These are phyloP conservation scores for Sarocladiaceae sp. DNA, from an alignment of 2,329 filamentous ascomycete genomes.

Conservation along the genomic window DNA sequence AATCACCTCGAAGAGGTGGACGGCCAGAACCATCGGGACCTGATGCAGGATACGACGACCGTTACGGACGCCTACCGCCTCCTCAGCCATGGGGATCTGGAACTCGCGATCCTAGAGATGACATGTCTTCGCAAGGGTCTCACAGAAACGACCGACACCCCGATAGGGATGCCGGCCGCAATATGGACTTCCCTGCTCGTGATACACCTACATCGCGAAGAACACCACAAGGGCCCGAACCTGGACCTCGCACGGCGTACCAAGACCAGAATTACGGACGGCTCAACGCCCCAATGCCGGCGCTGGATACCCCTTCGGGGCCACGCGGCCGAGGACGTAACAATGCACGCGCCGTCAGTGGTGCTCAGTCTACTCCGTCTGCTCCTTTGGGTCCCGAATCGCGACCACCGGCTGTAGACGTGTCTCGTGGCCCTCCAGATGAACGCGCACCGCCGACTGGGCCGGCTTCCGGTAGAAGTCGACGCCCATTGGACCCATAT, in stretches of 20 bases:
- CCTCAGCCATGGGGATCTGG: constrained; percentile 17
- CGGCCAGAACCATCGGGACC: constrained; percentile 21
- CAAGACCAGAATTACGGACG: constrained; percentile 59
- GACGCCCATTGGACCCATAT: constrained; percentile 19
- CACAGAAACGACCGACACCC: constrained; percentile 28
- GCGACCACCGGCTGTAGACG: constrained; percentile 31
- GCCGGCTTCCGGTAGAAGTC: constrained; percentile 42
- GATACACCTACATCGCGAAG: constrained; percentile 23
- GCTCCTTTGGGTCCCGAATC: constrained; percentile 18
- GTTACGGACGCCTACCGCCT: constrained; percentile 35
- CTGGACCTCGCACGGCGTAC: constrained; percentile 22
- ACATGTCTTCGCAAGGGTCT: constrained; percentile 21
- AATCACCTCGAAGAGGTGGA: constrained; percentile 43
- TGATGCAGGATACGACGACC: constrained; percentile 40
- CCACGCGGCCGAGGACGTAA: constrained; percentile 45
- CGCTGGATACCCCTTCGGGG: constrained; percentile 45
- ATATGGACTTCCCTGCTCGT: constrained; percentile 1
- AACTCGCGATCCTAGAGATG: constrained; percentile 25
- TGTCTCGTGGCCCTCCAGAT: constrained; percentile 35
- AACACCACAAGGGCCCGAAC: constrained; percentile 4
- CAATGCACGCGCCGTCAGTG: constrained; percentile 26
- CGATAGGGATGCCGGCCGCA: constrained; percentile 30
- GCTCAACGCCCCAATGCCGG: constrained; percentile 45
- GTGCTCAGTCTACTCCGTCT: neutral
- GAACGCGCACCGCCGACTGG: constrained; percentile 49